phyloP scores from a whole-genome alignment of 2,329 filamentous ascomycete species.

The Exophiala xenobiotica region DNA sequence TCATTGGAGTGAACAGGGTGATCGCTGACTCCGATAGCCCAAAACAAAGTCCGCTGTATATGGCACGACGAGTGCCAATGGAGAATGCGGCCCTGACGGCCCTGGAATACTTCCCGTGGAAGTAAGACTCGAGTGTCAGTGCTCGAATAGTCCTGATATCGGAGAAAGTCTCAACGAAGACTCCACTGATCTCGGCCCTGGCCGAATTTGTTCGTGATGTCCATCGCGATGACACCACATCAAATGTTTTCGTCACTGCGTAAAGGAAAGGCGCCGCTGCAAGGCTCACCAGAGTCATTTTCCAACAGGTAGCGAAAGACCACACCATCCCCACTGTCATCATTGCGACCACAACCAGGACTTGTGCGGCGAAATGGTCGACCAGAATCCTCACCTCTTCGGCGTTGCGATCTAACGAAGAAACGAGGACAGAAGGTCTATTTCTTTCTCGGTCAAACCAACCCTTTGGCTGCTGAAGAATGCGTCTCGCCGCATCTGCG shows the following conservation, averaged over 20 bases:
- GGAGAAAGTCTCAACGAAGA: conserved; percentile 72
- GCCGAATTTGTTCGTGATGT: conserved; percentile 67
- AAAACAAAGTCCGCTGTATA: conserved; percentile 68
- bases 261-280: conserved; percentile 67
- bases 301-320: conserved; percentile 75
- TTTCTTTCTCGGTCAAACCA: conserved; percentile 77
- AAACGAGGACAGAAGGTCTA: conserved; percentile 61
- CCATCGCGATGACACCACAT: conserved; percentile 67
- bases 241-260: conserved; percentile 63
- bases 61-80: conserved; percentile 65
- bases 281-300: conserved; percentile 74
- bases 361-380: conserved; percentile 70
- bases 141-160: conserved; percentile 78
- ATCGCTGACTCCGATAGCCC: conserved; percentile 74
- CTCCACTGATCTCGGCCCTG: conserved; percentile 57
- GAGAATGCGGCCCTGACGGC: conserved; percentile 55
- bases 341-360: conserved; percentile 67
- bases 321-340: conserved; percentile 68
- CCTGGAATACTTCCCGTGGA: conserved; percentile 61
- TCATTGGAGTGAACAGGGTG: conserved; percentile 70
- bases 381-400: conserved; percentile 86
- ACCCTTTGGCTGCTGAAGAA: conserved; percentile 71
- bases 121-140: conserved; percentile 71
- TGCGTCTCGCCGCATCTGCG: conserved; percentile 62
- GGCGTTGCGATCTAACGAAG: conserved; percentile 74